A percentile compares a stretch with the other conserved stretches of the same genome.
Conservation (phyloP, 208 protist genomes). For the Vickermania spadyakhi region DNA sequence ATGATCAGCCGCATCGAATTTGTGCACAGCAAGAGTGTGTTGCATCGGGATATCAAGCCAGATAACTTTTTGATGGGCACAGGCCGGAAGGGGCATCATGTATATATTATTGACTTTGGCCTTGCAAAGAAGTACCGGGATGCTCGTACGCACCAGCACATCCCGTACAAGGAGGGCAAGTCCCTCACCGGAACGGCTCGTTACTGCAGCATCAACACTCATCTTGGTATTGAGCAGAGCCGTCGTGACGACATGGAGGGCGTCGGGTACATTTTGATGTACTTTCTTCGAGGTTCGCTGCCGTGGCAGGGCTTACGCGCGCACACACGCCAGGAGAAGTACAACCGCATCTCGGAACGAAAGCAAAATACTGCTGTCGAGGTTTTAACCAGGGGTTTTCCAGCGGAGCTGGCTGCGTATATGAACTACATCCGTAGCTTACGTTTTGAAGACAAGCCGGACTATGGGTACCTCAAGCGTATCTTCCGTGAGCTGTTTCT, state of each 20-base stretch:
- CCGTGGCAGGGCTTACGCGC: slow-evolving; percentile 98
- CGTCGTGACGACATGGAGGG: slow-evolving; percentile 98
- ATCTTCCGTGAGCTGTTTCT: slow-evolving; percentile 98
- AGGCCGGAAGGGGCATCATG: slow-evolving; percentile 81
- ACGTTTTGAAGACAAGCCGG: slow-evolving; percentile 98
- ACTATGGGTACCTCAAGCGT: slow-evolving; percentile 98
- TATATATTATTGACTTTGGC: slow-evolving; percentile 99
- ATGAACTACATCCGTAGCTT: slow-evolving; percentile 96
- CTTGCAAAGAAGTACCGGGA: slow-evolving; percentile 99
- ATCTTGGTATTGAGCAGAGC: slow-evolving; percentile 96
- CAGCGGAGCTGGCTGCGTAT: slow-evolving; percentile 95
- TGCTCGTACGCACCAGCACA: slow-evolving; percentile 96
- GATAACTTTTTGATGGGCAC: slow-evolving; percentile 94
- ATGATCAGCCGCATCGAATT: slow-evolving; percentile 89
- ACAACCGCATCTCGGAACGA: slow-evolving; percentile 97
- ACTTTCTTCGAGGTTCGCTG: slow-evolving; percentile 97
- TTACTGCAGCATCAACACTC: slow-evolving; percentile 99
- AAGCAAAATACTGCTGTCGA: slow-evolving; percentile 96
- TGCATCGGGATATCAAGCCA: slow-evolving; percentile 94
- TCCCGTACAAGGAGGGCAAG: slow-evolving; percentile 99
- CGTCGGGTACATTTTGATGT: slow-evolving; percentile 99
- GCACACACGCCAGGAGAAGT: slow-evolving; percentile 98
- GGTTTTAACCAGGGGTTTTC: slow-evolving; percentile 91
- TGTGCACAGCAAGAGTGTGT: slow-evolving; percentile 88
- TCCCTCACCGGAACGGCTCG: slow-evolving; percentile 98